These are phyloP conservation scores for Excoecaria cochinchinensis DNA, from an alignment of 345 rosid species.

Conservation along the genomic window DNA sequence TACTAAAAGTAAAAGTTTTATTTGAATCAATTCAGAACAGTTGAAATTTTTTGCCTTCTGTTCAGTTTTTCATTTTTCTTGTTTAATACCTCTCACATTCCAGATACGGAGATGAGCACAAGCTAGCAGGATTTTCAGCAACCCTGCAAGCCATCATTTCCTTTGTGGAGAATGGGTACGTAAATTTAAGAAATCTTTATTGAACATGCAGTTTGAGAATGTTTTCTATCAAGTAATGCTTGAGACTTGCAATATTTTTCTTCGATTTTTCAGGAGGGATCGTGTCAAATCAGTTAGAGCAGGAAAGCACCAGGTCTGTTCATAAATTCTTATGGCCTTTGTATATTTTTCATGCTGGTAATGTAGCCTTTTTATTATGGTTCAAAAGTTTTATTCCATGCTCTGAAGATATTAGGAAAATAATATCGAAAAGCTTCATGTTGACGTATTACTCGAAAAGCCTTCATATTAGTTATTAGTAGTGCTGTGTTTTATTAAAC, in stretches of 20 bases:
- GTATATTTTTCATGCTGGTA: constrained; percentile 1
- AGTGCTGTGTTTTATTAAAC: not conserved
- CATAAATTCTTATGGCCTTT: constrained; percentile 12
- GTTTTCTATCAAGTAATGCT: not conserved
- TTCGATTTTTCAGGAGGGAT: constrained; percentile 59
- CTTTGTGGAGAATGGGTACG: constrained; percentile 90
- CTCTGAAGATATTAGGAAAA: not conserved
- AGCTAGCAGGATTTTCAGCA: constrained; percentile 98
- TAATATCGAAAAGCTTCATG: not conserved
- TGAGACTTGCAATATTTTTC: constrained; percentile 12
- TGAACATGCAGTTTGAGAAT: not conserved
- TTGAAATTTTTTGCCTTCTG: not conserved
- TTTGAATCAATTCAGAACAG: not conserved
- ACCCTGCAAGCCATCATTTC: constrained; percentile 99
- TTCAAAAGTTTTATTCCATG: not conserved
- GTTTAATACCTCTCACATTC: constrained; percentile 18
- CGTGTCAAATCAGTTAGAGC: constrained; percentile 79
- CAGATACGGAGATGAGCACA: constrained; percentile 98
- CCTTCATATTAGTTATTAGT: not conserved
- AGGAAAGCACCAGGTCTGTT: constrained; percentile 83
- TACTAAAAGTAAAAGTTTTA: constrained; percentile 2
- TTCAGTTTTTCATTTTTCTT: constrained; percentile 1
- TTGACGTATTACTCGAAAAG: not conserved
- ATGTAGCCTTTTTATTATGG: not conserved
- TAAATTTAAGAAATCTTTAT: constrained; percentile 10